Evolutionary conservation across 176 grass and related monocot species (phyloP).

Genomic region (Triticum timopheevii): DNA sequence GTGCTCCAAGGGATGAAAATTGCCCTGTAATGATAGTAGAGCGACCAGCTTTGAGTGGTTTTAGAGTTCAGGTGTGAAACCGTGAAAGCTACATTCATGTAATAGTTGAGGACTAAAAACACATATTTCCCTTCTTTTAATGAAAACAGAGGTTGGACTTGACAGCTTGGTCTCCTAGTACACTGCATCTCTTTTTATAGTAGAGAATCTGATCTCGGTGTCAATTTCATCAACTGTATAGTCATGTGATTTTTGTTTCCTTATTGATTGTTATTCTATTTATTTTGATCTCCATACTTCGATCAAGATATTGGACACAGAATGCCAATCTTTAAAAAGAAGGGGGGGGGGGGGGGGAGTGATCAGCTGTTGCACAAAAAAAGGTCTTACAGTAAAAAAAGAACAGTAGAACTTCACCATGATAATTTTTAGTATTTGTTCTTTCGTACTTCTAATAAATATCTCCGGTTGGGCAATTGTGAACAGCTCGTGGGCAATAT

Average conservation of each 20-base stretch:
- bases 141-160: too few relatives aligned
- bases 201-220: too few relatives aligned
- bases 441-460: too few relatives aligned
- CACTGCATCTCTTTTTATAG: too few relatives aligned
- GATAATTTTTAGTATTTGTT: neutral
- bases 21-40: neutral
- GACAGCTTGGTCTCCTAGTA: too few relatives aligned
- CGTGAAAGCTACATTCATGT: neutral
- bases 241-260: neutral
- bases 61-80: neutral
- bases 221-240: neutral
- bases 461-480: neutral
- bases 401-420: neutral
- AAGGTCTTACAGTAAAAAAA: too few relatives aligned
- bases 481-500: neutral
- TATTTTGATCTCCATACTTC: too few relatives aligned
- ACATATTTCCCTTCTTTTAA: neutral
- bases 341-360: too few relatives aligned
- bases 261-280: neutral
- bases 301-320: too few relatives aligned
- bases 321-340: too few relatives aligned
- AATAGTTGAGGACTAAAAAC: neutral
- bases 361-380: too few relatives aligned
- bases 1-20: neutral
- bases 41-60: slow-evolving; percentile 3